Evolutionary conservation across 208 protist species (phyloP).

Genomic region (Giardia duodenalis): DNA sequence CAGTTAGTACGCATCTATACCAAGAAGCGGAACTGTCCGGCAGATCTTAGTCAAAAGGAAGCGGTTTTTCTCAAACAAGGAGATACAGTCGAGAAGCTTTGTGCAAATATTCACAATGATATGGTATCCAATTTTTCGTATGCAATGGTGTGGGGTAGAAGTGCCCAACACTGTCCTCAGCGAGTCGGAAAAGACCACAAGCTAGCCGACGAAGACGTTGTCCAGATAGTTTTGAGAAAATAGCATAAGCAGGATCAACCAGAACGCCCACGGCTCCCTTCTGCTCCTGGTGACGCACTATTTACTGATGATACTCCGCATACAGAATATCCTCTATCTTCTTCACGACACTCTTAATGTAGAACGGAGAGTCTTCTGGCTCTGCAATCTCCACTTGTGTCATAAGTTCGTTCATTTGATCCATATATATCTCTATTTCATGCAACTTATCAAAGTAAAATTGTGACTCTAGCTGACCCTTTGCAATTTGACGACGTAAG

Average conservation of each 20-base stretch:
- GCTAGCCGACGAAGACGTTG: slow-evolving; percentile 90
- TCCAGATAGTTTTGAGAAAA: no score
- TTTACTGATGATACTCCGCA: neutral
- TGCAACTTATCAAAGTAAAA: slow-evolving; percentile 29
- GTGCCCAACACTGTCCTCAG: slow-evolving; percentile 89
- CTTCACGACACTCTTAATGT: neutral
- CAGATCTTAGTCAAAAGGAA: slow-evolving; percentile 11
- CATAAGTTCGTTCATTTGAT: neutral
- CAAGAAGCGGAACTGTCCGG: slow-evolving; percentile 62
- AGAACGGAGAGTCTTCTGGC: neutral
- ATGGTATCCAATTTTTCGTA: slow-evolving; percentile 89
- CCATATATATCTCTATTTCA: slow-evolving; percentile 18
- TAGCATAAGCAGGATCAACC: no score
- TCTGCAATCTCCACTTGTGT: neutral
- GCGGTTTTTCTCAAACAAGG: slow-evolving; percentile 65
- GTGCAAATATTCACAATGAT: slow-evolving; percentile 80
- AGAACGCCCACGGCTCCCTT: no score
- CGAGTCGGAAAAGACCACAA: slow-evolving; percentile 82
- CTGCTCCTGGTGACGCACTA: no score
- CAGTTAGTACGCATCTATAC: slow-evolving; percentile 84
- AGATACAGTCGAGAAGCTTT: slow-evolving; percentile 76
- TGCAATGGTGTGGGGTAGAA: slow-evolving; percentile 86
- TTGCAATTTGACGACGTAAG: neutral
- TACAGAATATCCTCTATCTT: slow-evolving; percentile 20
- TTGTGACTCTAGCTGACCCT: neutral